These are phyloP conservation scores for Stygiomarasmius scandens DNA, from an alignment of 1,284 basidiomycete genomes.

Conservation along the genomic window DNA sequence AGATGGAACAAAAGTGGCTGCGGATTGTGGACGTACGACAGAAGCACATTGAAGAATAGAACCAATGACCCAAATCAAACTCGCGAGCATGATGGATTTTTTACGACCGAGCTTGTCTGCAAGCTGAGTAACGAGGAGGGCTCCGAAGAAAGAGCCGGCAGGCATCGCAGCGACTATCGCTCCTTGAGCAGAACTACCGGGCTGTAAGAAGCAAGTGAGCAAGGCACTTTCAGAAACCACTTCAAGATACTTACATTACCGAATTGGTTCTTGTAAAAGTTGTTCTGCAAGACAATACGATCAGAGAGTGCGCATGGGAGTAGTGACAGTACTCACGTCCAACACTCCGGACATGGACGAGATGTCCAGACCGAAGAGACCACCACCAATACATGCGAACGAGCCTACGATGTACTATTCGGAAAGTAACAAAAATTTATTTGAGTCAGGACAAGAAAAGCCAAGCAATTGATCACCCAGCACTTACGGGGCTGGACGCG, in stretches of 20 bases:
- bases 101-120: constrained; percentile 71
- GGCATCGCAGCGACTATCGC: constrained; percentile 81
- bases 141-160: constrained; percentile 67
- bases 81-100: constrained; percentile 62
- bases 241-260: constrained; percentile 38
- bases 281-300: constrained; percentile 46
- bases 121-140: constrained; percentile 60
- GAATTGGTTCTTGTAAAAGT: constrained; percentile 56
- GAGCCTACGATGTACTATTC: constrained; percentile 67
- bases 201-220: constrained; percentile 27
- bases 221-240: no score
- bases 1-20: neutral
- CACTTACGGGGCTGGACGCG: constrained; percentile 11
- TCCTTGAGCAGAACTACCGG: constrained; percentile 61
- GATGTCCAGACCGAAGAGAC: constrained; percentile 79
- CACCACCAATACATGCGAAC: constrained; percentile 81
- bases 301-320: neutral
- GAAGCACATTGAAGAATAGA: constrained; percentile 68
- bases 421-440: neutral
- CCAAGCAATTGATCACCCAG: neutral
- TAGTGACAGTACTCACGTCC: constrained; percentile 45
- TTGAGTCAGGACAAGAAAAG: neutral
- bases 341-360: constrained; percentile 82
- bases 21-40: constrained; percentile 40
- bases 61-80: constrained; percentile 74